Conservation (phyloP, 2,329 filamentous ascomycete species). For the Penicillium sp. region DNA sequence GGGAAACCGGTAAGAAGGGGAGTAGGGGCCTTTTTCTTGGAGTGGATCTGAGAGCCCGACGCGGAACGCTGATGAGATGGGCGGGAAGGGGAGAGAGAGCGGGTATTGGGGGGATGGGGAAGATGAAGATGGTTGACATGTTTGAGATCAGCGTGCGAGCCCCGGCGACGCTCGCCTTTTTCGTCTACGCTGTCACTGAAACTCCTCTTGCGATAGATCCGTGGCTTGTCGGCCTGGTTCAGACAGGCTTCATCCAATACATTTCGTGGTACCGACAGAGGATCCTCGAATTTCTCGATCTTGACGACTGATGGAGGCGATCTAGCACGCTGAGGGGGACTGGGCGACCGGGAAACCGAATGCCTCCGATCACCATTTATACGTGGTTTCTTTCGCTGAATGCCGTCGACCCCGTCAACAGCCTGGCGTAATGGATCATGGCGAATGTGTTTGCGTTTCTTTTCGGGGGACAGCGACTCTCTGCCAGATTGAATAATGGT, state of each 20-base stretch:
- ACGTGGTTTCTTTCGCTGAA: conserved; percentile 32
- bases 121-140: conserved; percentile 28
- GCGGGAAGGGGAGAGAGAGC: conserved; percentile 38
- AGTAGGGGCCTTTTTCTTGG: conserved; percentile 42
- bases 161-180: conserved; percentile 30
- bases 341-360: conserved; percentile 25
- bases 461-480: conserved; percentile 48
- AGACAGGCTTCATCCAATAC: conserved; percentile 9
- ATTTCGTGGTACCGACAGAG: conserved; percentile 24
- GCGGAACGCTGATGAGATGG: conserved; percentile 38
- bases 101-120: conserved; percentile 31
- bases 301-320: conserved; percentile 39
- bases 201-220: conserved; percentile 36
- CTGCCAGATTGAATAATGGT: conserved; percentile 51
- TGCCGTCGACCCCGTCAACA: conserved; percentile 25
- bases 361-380: conserved; percentile 27
- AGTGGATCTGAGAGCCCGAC: conserved; percentile 34
- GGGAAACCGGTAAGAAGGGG: conserved; percentile 42
- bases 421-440: conserved; percentile 36
- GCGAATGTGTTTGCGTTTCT: conserved; percentile 44
- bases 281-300: conserved; percentile 37
- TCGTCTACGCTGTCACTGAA: conserved; percentile 38
- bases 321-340: conserved; percentile 25
- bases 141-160: conserved; percentile 28
- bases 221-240: conserved; percentile 17